Evolutionary conservation across 495 filamentous ascomycete species (phyloP).

Genomic region (Penicillium samsonianum): DNA sequence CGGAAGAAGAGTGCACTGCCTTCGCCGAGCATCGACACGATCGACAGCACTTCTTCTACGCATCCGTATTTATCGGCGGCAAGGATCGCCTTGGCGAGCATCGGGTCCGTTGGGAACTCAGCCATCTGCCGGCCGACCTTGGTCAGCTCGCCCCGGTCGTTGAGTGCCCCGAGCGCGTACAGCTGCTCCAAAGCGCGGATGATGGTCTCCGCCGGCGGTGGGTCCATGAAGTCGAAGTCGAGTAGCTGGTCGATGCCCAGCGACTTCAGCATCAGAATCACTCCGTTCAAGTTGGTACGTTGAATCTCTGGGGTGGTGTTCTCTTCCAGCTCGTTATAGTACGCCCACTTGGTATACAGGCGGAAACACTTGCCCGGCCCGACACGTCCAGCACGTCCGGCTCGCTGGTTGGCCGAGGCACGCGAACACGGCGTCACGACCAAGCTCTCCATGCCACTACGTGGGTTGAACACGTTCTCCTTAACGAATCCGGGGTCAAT

Average conservation of each 20-base stretch:
- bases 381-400: conserved; percentile 88
- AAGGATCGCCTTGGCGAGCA: conserved; percentile 90
- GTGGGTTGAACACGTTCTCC: conserved; percentile 91
- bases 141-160: conserved; percentile 86
- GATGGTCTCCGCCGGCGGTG: conserved; percentile 86
- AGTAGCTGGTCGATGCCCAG: conserved; percentile 93
- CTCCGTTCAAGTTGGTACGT: conserved; percentile 79
- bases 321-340: conserved; percentile 92
- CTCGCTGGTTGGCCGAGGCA: conserved; percentile 92
- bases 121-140: conserved; percentile 95
- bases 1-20: conserved; percentile 88
- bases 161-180: conserved; percentile 87
- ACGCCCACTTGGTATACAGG: conserved; percentile 92
- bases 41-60: conserved; percentile 91
- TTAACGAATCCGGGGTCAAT: conserved; percentile 94
- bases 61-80: conserved; percentile 85
- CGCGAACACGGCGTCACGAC: conserved; percentile 90
- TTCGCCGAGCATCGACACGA: conserved; percentile 93
- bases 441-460: conserved; percentile 87
- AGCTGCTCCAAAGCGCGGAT: conserved; percentile 90
- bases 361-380: conserved; percentile 94
- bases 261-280: conserved; percentile 84
- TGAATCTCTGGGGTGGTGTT: conserved; percentile 94
- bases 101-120: conserved; percentile 92
- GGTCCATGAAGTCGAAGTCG: conserved; percentile 96